Percentiles rank a stretch among this genome's conserved stretches.
These are phyloP conservation scores for Rutstroemia sp. DNA, from an alignment of 2,329 filamentous ascomycete genomes.

Conservation along the genomic window DNA sequence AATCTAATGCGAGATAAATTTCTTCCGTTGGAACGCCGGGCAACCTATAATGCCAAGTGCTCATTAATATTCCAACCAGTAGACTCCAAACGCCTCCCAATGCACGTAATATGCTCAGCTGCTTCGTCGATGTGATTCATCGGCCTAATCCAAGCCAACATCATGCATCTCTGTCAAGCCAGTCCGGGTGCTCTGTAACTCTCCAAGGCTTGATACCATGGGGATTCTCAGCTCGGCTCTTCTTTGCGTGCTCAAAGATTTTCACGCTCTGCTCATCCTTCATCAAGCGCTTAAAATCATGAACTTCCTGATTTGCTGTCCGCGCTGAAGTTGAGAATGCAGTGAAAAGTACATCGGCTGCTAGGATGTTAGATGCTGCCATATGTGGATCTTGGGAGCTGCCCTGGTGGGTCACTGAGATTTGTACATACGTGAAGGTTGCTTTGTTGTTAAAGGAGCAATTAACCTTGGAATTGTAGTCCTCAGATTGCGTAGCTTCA, in stretches of 20 bases:
- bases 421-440: conserved; percentile 41
- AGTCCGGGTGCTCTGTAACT: conserved; percentile 51
- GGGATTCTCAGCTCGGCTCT: conserved; percentile 47
- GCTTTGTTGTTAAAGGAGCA: conserved; percentile 43
- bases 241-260: conserved; percentile 44
- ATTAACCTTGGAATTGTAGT: conserved; percentile 44
- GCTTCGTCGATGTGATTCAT: too few relatives aligned
- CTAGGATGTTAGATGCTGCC: too few relatives aligned
- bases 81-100: not conserved
- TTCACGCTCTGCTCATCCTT: conserved; percentile 28
- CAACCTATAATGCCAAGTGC: too few relatives aligned
- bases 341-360: conserved; percentile 44
- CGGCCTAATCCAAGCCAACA: not conserved
- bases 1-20: too few relatives aligned
- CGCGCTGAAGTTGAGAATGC: conserved; percentile 42
- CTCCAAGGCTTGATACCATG: conserved; percentile 52
- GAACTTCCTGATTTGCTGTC: conserved; percentile 43
- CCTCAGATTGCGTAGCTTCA: conserved; percentile 40
- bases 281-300: conserved; percentile 32
- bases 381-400: not conserved
- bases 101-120: not conserved
- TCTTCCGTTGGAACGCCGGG: too few relatives aligned
- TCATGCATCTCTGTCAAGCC: conserved; percentile 35
- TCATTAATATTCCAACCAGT: too few relatives aligned
- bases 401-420: not conserved